Evolutionary conservation across 106 monocot genomes (phyloP).

Genomic region (Dioscorea zingiberensis): DNA sequence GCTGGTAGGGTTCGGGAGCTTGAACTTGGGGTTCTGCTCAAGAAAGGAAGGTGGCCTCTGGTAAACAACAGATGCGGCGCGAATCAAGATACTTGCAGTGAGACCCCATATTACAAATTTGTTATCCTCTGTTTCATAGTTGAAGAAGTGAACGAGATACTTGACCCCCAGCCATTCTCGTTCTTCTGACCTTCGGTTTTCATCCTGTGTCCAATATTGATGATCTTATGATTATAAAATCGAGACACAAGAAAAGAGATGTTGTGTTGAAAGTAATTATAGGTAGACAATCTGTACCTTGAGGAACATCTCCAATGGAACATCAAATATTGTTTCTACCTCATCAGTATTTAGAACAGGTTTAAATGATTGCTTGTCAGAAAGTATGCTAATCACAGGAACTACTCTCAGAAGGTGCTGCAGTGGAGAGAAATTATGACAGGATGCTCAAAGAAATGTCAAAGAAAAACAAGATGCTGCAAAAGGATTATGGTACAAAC

Average conservation of each 20-base stretch:
- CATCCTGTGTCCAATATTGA: conserved; percentile 49
- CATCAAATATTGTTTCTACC: conserved; percentile 76
- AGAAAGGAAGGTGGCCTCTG: conserved; percentile 48
- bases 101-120: conserved; percentile 67
- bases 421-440: not conserved
- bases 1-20: conserved; percentile 5
- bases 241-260: not conserved
- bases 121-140: conserved; percentile 27
- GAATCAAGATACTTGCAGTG: conserved; percentile 60
- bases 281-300: conserved; percentile 25
- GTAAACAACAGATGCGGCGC: conserved; percentile 62
- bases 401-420: conserved; percentile 71
- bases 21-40: conserved; percentile 39
- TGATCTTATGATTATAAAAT: not conserved
- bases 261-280: too few relatives aligned
- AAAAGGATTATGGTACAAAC: too few relatives aligned
- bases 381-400: conserved; percentile 66
- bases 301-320: conserved; percentile 78
- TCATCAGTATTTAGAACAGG: conserved; percentile 44
- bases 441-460: too few relatives aligned
- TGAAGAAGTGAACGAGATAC: conserved; percentile 54
- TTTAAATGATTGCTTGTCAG: conserved; percentile 42
- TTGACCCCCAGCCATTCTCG: conserved; percentile 47
- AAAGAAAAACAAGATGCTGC: too few relatives aligned
- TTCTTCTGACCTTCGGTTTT: conserved; percentile 61